Percentiles rank a stretch among this genome's conserved stretches.
phyloP scores from a whole-genome alignment of 441 rosid species.

The Monsonia emarginata region DNA sequence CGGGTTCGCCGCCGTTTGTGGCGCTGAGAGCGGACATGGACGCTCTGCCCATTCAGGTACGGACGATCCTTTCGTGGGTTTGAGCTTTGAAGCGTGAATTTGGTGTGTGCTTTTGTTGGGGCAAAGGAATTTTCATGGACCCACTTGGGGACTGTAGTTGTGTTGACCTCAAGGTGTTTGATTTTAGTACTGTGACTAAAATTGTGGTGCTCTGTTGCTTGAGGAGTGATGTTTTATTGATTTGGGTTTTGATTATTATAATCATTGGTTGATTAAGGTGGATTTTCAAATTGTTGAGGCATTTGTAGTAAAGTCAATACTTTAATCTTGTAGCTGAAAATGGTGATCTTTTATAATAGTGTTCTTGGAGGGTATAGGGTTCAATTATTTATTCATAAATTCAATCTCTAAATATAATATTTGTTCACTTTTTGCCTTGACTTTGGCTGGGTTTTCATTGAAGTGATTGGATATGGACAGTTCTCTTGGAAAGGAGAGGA shows the following conservation, averaged over 20 bases:
- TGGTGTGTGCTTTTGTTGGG: neutral
- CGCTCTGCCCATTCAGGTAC: constrained; percentile 58
- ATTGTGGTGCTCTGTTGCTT: neutral
- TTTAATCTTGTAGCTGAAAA: neutral
- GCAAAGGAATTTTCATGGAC: neutral
- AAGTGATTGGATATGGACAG: neutral
- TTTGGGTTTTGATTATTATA: constrained; percentile 1
- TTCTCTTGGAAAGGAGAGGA: neutral
- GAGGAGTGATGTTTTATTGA: neutral
- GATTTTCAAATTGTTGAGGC: neutral
- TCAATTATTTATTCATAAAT: neutral
- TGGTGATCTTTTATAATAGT: neutral
- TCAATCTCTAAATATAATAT: neutral
- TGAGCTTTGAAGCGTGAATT: too few relatives aligned
- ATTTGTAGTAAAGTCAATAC: neutral
- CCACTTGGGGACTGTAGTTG: neutral
- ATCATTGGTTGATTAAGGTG: neutral
- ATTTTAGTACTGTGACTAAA: neutral
- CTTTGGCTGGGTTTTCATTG: neutral
- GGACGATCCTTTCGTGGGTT: neutral
- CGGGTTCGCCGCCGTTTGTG: constrained; percentile 44
- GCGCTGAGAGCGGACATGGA: constrained; percentile 70
- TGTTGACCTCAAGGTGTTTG: neutral
- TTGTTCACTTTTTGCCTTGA: neutral
- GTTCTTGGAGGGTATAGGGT: neutral